These are phyloP conservation scores for Pontederia crassipes DNA, from an alignment of 176 grass and related monocot genomes.

Conservation along the genomic window DNA sequence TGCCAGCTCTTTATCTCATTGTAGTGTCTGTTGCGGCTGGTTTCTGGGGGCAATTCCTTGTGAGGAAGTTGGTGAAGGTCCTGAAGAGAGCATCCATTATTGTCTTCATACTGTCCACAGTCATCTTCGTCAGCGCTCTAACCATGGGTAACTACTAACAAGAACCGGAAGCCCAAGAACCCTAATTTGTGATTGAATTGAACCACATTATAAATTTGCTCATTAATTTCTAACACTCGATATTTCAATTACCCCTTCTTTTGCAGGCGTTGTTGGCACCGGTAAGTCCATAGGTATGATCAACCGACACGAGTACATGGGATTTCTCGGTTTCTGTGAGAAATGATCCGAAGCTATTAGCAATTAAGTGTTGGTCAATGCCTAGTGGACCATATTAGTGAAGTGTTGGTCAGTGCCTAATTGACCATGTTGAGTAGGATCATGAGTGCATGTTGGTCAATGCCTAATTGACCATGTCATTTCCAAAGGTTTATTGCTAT, in stretches of 20 bases:
- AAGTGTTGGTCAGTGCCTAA: no score
- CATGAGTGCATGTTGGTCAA: no score
- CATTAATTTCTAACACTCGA: no score
- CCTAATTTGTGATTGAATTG: no score
- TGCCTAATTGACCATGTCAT: no score
- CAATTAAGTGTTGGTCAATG: no score
- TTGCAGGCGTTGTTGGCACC: conserved; percentile 74
- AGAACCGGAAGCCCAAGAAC: no score
- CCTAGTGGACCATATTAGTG: no score
- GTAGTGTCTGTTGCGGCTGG: conserved; percentile 67
- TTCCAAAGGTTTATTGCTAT: no score
- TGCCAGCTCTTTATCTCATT: conserved; percentile 74
- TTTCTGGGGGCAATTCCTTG: conserved; percentile 89
- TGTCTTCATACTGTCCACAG: conserved; percentile 86
- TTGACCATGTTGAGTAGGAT: no score
- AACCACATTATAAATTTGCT: no score
- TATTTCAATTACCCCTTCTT: neutral
- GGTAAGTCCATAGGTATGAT: conserved; percentile 76
- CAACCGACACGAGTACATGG: conserved; percentile 73
- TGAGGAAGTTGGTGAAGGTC: conserved; percentile 60
- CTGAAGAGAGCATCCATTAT: conserved; percentile 79
- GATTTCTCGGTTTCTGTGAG: conserved; percentile 74
- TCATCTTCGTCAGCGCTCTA: conserved; percentile 92
- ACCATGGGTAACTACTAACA: conserved; percentile 57
- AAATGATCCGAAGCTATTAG: neutral